A percentile compares a stretch with the other conserved stretches of the same genome.
These are phyloP conservation scores for Ustilago trichophora DNA, from an alignment of 1,284 basidiomycete genomes.

Conservation along the genomic window DNA sequence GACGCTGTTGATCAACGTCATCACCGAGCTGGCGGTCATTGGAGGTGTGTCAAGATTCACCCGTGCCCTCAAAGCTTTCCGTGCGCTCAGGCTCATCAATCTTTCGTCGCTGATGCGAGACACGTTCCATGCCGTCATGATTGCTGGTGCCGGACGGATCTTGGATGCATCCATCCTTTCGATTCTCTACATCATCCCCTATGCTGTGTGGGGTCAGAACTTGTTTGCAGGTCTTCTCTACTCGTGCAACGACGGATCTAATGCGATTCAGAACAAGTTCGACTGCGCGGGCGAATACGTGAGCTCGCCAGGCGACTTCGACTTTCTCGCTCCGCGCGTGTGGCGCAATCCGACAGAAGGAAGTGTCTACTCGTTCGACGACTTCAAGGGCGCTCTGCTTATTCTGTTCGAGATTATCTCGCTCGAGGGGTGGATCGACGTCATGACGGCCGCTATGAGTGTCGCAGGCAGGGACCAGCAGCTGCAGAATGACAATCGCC, in stretches of 20 bases:
- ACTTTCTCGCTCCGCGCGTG: constrained; percentile 80
- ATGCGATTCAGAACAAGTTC: constrained; percentile 71
- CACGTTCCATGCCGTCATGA: constrained; percentile 89
- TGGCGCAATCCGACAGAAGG: constrained; percentile 88
- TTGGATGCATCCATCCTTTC: constrained; percentile 91
- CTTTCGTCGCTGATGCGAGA: constrained; percentile 74
- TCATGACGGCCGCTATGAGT: constrained; percentile 83
- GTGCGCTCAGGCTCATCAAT: constrained; percentile 90
- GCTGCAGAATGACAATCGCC: constrained; percentile 55
- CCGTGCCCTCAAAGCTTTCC: constrained; percentile 85
- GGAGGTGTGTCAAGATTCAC: constrained; percentile 80
- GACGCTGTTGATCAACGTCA: constrained; percentile 83
- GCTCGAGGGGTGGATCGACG: constrained; percentile 91
- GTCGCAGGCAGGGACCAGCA: constrained; percentile 73
- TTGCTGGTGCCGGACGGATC: constrained; percentile 86
- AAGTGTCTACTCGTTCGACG: constrained; percentile 90
- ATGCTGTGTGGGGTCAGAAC: constrained; percentile 95
- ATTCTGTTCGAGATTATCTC: constrained; percentile 98
- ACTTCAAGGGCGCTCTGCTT: constrained; percentile 82
- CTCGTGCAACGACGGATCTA: constrained; percentile 78
- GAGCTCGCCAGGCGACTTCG: constrained; percentile 69
- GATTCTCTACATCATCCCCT: constrained; percentile 91
- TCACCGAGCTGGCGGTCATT: constrained; percentile 79
- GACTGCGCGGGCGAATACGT: constrained; percentile 82
- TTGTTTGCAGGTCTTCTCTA: constrained; percentile 89